These are phyloP conservation scores for Teunomyces funiuensis DNA, from an alignment of 805 yeast genomes.

Conservation along the genomic window DNA sequence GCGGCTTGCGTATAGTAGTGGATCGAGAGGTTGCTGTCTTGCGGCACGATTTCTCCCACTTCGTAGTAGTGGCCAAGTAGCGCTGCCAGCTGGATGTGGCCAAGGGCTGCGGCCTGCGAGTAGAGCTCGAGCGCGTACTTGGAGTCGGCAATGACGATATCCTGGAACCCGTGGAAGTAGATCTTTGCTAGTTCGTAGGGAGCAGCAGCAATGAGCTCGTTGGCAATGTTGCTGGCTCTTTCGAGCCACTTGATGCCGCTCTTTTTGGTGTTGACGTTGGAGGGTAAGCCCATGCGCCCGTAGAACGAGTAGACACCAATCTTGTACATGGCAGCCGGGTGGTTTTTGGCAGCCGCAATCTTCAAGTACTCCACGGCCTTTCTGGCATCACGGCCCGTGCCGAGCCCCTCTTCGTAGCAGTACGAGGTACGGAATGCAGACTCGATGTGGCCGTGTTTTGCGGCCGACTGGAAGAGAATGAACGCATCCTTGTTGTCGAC, in stretches of 20 bases:
- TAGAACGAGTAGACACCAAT: slow-evolving; percentile 85
- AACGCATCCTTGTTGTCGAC: slow-evolving; percentile 78
- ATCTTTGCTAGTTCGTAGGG: slow-evolving; percentile 90
- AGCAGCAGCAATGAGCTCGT: slow-evolving; percentile 84
- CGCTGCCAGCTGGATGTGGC: slow-evolving; percentile 78
- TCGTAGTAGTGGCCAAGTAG: slow-evolving; percentile 84
- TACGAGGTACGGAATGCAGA: slow-evolving; percentile 88
- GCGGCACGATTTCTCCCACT: slow-evolving; percentile 70
- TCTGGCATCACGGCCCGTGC: slow-evolving; percentile 84
- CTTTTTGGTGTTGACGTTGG: slow-evolving; percentile 67
- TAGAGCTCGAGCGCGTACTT: slow-evolving; percentile 84
- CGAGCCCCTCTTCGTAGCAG: slow-evolving; percentile 92
- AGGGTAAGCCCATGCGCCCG: slow-evolving; percentile 77
- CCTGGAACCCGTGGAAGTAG: slow-evolving; percentile 79
- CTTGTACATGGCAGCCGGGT: slow-evolving; percentile 96
- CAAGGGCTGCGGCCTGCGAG: slow-evolving; percentile 84
- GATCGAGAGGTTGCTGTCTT: slow-evolving; percentile 78
- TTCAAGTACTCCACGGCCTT: slow-evolving; percentile 80
- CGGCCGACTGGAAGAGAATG: slow-evolving; percentile 77
- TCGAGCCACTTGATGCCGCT: slow-evolving; percentile 91
- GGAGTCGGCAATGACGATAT: slow-evolving; percentile 79
- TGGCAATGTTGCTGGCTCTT: slow-evolving; percentile 82
- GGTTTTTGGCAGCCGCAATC: slow-evolving; percentile 87
- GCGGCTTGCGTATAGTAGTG: slow-evolving; percentile 95
- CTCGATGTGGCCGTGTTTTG: slow-evolving; percentile 90